Conservation (phyloP, 1,284 basidiomycete genomes). For the Irpex rosettiformis region DNA sequence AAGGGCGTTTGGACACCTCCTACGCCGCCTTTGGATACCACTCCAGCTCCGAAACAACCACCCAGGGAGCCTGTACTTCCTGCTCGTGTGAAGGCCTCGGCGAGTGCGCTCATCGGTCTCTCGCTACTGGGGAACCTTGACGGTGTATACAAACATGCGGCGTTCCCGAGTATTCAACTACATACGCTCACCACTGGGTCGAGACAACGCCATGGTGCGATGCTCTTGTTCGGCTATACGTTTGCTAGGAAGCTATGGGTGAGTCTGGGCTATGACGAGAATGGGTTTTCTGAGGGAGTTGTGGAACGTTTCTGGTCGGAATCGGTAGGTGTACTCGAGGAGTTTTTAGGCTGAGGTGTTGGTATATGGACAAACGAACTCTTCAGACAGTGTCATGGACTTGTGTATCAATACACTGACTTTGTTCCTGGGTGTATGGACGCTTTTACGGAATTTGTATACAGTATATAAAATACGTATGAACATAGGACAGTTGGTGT, state of each 20-base stretch:
- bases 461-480: too few species aligned
- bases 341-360: slow-evolving; percentile 37
- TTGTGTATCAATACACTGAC: too few species aligned
- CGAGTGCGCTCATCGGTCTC: slow-evolving; percentile 65
- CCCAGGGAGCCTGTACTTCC: slow-evolving; percentile 24
- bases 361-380: not conserved
- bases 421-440: too few species aligned
- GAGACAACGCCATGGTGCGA: slow-evolving; percentile 66
- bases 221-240: slow-evolving; percentile 75
- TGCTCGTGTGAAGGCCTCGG: slow-evolving; percentile 34
- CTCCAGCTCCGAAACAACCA: slow-evolving; percentile 11
- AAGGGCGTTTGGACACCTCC: slow-evolving; percentile 39
- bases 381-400: not conserved
- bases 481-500: too few species aligned
- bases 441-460: too few species aligned
- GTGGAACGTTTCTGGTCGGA: slow-evolving; percentile 59
- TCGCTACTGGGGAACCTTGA: slow-evolving; percentile 80
- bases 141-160: slow-evolving; percentile 66
- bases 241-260: slow-evolving; percentile 72
- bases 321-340: slow-evolving; percentile 46
- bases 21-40: slow-evolving; percentile 21
- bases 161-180: slow-evolving; percentile 52
- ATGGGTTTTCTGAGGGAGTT: slow-evolving; percentile 58
- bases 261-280: slow-evolving; percentile 71
- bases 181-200: slow-evolving; percentile 75